Percentiles rank a stretch among this genome's conserved stretches.
Conservation (phyloP, 148 eudicot genomes). For the Selenicereus undatus region DNA sequence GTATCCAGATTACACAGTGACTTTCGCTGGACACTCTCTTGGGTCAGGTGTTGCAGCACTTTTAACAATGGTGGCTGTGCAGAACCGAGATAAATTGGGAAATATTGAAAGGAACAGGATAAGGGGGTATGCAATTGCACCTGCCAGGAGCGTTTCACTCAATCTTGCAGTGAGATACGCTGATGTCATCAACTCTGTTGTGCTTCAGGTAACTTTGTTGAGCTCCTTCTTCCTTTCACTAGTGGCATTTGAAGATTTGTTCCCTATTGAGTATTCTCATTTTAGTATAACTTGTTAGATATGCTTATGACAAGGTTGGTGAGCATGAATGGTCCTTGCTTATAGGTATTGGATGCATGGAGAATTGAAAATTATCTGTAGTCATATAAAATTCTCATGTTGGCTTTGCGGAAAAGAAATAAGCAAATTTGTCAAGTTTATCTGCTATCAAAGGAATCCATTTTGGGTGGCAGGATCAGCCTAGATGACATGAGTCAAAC, state of each 20-base stretch:
- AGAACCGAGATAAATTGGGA: conserved; percentile 59
- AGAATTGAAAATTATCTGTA: too few species aligned
- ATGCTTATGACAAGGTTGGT: neutral
- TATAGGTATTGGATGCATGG: neutral
- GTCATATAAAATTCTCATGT: too few species aligned
- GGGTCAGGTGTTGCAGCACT: conserved; percentile 96
- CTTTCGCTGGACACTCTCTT: conserved; percentile 86
- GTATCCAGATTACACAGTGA: conserved; percentile 71
- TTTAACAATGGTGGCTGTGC: conserved; percentile 72
- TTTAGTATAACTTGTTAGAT: neutral
- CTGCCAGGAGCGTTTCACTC: conserved; percentile 91
- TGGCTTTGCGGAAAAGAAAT: too few species aligned
- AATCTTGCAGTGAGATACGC: conserved; percentile 96
- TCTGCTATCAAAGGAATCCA: too few species aligned
- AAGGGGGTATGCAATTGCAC: conserved; percentile 92
- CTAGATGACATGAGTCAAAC: too few species aligned
- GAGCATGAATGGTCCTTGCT: neutral
- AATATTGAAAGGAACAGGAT: conserved; percentile 71
- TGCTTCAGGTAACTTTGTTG: conserved; percentile 69
- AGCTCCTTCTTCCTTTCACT: neutral
- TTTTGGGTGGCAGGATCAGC: too few species aligned
- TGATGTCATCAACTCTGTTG: conserved; percentile 88
- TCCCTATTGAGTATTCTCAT: neutral
- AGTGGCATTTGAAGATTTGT: neutral
- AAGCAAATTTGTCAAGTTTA: neutral